phyloP scores from a whole-genome alignment of 192 early-diverging fungal genomes.

The Dispira parvispora region DNA sequence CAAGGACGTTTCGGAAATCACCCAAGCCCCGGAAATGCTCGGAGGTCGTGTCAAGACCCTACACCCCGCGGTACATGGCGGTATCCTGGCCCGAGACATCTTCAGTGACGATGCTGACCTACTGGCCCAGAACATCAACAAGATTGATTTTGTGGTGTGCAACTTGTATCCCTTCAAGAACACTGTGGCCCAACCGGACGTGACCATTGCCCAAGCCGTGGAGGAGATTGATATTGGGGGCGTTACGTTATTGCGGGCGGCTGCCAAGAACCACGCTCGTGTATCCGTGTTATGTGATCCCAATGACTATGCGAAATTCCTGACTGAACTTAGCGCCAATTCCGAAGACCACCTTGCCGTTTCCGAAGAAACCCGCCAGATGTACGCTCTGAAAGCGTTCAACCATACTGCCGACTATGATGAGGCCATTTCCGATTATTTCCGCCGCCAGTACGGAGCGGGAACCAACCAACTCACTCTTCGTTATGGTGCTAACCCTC shows the following conservation, averaged over 20 bases:
- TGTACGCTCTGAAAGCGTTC: conserved; percentile 88
- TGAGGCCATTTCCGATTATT: conserved; percentile 84
- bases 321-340: conserved; percentile 46
- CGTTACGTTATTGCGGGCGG: conserved; percentile 92
- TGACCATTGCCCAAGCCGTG: conserved; percentile 86
- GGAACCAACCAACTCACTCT: conserved; percentile 57
- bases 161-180: conserved; percentile 98
- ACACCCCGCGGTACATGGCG: conserved; percentile 96
- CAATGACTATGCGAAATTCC: conserved; percentile 65
- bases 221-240: conserved; percentile 99
- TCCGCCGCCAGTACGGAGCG: conserved; percentile 78
- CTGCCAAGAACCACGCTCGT: conserved; percentile 96
- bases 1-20: conserved; percentile 92
- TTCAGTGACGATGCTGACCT: conserved; percentile 76
- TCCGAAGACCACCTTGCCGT: conserved; percentile 29
- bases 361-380: conserved; percentile 51
- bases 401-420: conserved; percentile 94
- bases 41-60: conserved; percentile 98
- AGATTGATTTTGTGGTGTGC: conserved; percentile 91
- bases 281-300: conserved; percentile 89
- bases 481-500: conserved; percentile 96
- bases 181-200: conserved; percentile 72
- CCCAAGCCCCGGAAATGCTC: conserved; percentile 95
- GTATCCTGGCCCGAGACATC: conserved; percentile 82
- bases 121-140: conserved; percentile 65